These are phyloP conservation scores for Ramularia endophylla DNA, from an alignment of 2,329 filamentous ascomycete species.

Conservation along the genomic window DNA sequence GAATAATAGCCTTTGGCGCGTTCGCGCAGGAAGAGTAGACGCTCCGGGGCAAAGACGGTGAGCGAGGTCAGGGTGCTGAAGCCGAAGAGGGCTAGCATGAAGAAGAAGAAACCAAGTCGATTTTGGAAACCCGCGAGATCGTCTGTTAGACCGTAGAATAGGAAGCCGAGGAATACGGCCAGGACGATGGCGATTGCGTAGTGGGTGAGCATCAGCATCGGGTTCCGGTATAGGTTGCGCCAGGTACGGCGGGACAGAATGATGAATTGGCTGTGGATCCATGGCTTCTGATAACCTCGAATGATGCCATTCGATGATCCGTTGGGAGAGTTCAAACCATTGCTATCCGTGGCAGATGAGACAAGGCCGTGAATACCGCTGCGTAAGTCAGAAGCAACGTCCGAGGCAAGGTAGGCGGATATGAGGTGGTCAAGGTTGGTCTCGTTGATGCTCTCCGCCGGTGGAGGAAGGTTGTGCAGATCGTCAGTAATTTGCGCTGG, in stretches of 20 bases:
- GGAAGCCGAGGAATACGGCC: slow-evolving; percentile 86
- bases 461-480: slow-evolving; percentile 34
- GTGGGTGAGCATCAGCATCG: slow-evolving; percentile 96
- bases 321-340: slow-evolving; percentile 54
- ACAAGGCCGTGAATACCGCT: slow-evolving; percentile 74
- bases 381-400: slow-evolving; percentile 66
- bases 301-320: slow-evolving; percentile 48
- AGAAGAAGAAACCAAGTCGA: slow-evolving; percentile 93
- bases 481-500: slow-evolving; percentile 51
- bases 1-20: slow-evolving; percentile 95
- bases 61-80: slow-evolving; percentile 94
- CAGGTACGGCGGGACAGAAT: slow-evolving; percentile 89
- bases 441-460: slow-evolving; percentile 45
- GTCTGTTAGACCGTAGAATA: slow-evolving; percentile 94
- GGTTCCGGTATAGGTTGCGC: slow-evolving; percentile 96
- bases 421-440: slow-evolving; percentile 82
- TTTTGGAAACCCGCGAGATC: slow-evolving; percentile 99
- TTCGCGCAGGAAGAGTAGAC: slow-evolving; percentile 86
- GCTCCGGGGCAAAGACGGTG: slow-evolving; percentile 86
- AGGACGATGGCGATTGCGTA: slow-evolving; percentile 95
- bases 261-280: slow-evolving; percentile 73
- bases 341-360: slow-evolving; percentile 57
- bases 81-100: slow-evolving; percentile 88
- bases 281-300: slow-evolving; percentile 75
- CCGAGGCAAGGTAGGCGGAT: slow-evolving; percentile 66